Conservation (phyloP, 2,329 filamentous ascomycete species). For the Bipolaris sorokiniana region DNA sequence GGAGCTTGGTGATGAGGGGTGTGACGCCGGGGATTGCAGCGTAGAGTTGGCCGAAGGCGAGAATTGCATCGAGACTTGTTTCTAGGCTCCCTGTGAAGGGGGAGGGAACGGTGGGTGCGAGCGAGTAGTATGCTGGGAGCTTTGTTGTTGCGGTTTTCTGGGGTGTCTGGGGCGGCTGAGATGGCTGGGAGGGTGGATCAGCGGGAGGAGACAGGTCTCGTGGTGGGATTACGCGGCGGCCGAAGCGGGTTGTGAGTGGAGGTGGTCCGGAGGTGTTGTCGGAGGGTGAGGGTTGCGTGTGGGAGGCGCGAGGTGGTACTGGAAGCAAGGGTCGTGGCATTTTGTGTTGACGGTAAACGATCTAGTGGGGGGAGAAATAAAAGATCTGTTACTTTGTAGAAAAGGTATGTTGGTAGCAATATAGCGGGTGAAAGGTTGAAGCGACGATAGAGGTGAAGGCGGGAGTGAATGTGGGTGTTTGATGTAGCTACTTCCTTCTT, state of each 20-base stretch:
- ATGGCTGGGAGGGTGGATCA: neutral
- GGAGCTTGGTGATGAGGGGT: conserved; percentile 14
- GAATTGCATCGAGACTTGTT: conserved; percentile 30
- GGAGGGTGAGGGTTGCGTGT: conserved; percentile 14
- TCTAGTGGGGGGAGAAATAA: too few relatives aligned
- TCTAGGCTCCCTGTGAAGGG: conserved; percentile 34
- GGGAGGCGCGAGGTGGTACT: conserved; percentile 3
- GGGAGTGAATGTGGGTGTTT: neutral
- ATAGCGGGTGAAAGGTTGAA: neutral
- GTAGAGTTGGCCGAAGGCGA: conserved; percentile 13
- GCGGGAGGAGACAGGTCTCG: neutral
- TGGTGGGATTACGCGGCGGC: neutral
- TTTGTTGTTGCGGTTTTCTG: neutral
- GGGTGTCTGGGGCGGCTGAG: neutral
- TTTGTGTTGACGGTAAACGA: neutral
- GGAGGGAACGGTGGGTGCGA: conserved; percentile 29
- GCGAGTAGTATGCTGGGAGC: conserved; percentile 16
- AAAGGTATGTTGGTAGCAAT: neutral
- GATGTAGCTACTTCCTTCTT: too few relatives aligned
- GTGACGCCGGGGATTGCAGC: neutral
- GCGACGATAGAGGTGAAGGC: neutral
- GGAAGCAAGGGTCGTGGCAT: conserved; percentile 3
- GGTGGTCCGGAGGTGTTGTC: conserved; percentile 4
- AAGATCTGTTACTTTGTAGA: too few relatives aligned
- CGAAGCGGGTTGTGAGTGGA: neutral